Evolutionary conservation across 495 filamentous ascomycete genomes (phyloP).

Genomic region (Neurospora sp.): DNA sequence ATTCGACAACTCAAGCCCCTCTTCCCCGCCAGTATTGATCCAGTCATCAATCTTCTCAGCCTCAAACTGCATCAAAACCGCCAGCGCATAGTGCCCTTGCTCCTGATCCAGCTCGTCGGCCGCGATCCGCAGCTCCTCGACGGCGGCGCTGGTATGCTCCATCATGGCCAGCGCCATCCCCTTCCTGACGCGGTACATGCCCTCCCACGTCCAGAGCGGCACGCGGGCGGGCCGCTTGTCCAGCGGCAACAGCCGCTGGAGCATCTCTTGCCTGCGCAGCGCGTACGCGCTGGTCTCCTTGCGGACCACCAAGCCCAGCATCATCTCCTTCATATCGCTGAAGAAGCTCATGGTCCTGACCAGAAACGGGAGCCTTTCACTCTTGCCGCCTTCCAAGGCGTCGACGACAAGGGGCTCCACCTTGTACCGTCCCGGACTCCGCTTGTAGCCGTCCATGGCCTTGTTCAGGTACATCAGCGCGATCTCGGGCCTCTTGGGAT

Average conservation of each 20-base stretch:
- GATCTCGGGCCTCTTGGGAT: background rate
- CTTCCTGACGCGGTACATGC: constrained; percentile 14
- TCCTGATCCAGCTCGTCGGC: constrained; percentile 21
- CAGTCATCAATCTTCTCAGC: constrained; percentile 9
- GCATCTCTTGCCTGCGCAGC: background rate
- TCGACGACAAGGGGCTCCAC: background rate
- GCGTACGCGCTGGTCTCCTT: background rate
- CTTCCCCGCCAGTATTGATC: background rate
- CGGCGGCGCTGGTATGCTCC: constrained; percentile 11
- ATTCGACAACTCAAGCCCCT: background rate
- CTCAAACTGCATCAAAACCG: constrained; percentile 11
- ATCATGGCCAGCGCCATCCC: constrained; percentile 13
- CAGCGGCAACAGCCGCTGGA: background rate
- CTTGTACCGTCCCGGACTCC: background rate
- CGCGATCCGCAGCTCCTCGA: constrained; percentile 10
- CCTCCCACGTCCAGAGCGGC: constrained; percentile 25
- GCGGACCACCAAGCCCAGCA: background rate
- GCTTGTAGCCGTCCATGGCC: constrained; percentile 9
- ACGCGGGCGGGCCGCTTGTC: background rate
- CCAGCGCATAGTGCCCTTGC: constrained; percentile 13
- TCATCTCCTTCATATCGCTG: background rate
- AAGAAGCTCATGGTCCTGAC: background rate
- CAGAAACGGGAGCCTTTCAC: background rate
- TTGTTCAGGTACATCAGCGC: constrained; percentile 11
- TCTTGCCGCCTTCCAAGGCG: background rate